phyloP scores from a whole-genome alignment of 2,329 filamentous ascomycete species.

The Calonectria pauciramosa region DNA sequence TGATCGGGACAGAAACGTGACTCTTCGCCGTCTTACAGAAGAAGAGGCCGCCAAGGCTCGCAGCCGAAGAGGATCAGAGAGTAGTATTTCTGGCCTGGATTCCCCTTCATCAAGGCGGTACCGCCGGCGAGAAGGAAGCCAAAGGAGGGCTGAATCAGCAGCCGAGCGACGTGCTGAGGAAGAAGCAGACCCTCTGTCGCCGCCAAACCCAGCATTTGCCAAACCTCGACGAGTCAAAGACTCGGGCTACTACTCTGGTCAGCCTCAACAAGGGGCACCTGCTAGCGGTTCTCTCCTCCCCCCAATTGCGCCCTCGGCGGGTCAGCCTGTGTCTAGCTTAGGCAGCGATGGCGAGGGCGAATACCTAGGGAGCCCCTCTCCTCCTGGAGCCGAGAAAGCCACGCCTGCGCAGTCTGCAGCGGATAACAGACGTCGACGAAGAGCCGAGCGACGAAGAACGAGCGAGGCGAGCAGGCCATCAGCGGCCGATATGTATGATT shows the following conservation, averaged over 20 bases:
- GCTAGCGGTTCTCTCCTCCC: constrained; percentile 34
- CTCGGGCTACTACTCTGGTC: constrained; percentile 73
- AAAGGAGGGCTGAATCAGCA: constrained; percentile 60
- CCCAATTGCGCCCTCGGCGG: constrained; percentile 47
- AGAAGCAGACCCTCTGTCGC: constrained; percentile 61
- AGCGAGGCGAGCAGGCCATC: constrained; percentile 48
- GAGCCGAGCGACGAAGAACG: constrained; percentile 65
- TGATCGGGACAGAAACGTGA: constrained; percentile 72
- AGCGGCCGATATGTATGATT: constrained; percentile 56
- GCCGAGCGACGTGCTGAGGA: constrained; percentile 61
- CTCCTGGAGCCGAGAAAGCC: constrained; percentile 53
- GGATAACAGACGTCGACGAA: constrained; percentile 68
- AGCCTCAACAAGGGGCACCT: constrained; percentile 57
- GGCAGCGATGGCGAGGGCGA: constrained; percentile 63
- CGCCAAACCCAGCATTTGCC: constrained; percentile 70
- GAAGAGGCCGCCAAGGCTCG: constrained; percentile 66
- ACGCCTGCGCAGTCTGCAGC: constrained; percentile 53
- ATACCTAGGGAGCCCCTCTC: constrained; percentile 65
- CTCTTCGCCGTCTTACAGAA: constrained; percentile 71
- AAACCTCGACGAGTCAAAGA: constrained; percentile 68
- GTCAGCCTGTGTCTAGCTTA: constrained; percentile 61
- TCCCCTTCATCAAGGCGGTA: constrained; percentile 59
- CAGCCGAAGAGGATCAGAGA: constrained; percentile 65
- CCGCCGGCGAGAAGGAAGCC: constrained; percentile 66
- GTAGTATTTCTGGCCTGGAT: constrained; percentile 70